Evolutionary conservation across 805 yeast species (phyloP).

Genomic region (Metschnikowia sp.): DNA sequence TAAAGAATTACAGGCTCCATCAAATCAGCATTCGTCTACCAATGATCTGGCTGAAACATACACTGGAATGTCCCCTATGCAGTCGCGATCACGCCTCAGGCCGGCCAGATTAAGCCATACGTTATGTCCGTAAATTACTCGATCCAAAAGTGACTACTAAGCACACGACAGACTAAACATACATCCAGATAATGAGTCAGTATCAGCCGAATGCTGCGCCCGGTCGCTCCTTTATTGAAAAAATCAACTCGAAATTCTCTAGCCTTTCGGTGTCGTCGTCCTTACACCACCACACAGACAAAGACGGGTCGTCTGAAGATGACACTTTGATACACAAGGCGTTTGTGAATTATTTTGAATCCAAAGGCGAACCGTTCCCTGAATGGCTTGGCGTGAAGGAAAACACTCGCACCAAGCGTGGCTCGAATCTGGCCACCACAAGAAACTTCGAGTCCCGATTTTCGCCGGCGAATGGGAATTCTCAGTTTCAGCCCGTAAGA

Average conservation of each 20-base stretch:
- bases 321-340: constrained; percentile 44
- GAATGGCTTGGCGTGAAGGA: constrained; percentile 40
- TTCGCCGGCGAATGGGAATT: constrained; percentile 8
- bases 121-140: no score
- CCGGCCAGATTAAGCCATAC: not conserved
- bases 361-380: constrained; percentile 33
- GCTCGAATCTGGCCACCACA: not conserved
- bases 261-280: constrained; percentile 29
- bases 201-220: constrained; percentile 22
- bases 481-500: constrained; percentile 28
- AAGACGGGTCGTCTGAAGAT: constrained; percentile 36
- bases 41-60: no score
- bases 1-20: no score
- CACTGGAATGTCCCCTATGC: not conserved
- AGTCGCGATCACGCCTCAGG: not conserved
- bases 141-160: not conserved
- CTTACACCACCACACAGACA: constrained; percentile 23
- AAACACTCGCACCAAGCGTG: not conserved
- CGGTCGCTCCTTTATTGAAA: constrained; percentile 31
- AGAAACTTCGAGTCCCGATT: not conserved
- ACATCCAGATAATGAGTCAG: constrained; percentile 18
- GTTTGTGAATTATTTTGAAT: constrained; percentile 37
- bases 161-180: not conserved
- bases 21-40: no score
- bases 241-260: constrained; percentile 36